Evolutionary conservation across 768 basidiomycete genomes (phyloP).

Genomic region (Mycena filopes): DNA sequence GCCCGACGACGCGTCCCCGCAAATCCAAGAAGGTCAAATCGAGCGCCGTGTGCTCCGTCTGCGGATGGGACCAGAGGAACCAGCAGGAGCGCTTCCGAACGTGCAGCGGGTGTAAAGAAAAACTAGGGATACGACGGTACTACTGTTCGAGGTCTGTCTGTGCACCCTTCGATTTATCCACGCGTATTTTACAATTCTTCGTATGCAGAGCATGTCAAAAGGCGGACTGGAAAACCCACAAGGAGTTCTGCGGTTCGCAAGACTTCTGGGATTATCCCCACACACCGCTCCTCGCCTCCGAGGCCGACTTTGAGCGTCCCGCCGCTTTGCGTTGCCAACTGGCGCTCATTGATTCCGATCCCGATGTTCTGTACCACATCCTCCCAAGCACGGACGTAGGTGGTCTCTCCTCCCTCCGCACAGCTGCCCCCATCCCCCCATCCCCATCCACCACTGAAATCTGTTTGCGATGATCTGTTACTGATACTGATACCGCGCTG

Average conservation of each 20-base stretch:
- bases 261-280: conserved; percentile 27
- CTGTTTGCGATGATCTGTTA: background rate
- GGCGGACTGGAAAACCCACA: conserved; percentile 26
- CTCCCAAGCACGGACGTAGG: conserved; percentile 12
- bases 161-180: background rate
- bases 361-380: conserved; percentile 16
- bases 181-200: background rate
- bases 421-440: background rate
- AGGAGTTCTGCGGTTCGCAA: conserved; percentile 23
- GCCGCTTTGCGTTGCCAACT: conserved; percentile 19
- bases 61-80: conserved; percentile 8
- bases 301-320: conserved; percentile 16
- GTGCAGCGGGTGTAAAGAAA: conserved; percentile 26
- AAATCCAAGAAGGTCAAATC: conserved; percentile 13
- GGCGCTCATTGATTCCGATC: conserved; percentile 14
- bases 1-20: conserved; percentile 8
- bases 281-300: conserved; percentile 14
- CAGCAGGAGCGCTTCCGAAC: conserved; percentile 17
- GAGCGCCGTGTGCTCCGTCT: conserved; percentile 3
- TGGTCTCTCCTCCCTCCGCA: background rate
- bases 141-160: conserved; percentile 24
- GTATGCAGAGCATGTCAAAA: conserved; percentile 25
- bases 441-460: no score
- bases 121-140: conserved; percentile 17
- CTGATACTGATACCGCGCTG: no score